Base-by-base conservation (phyloP, 2,329 filamentous ascomycete genomes). In the Aspergillus neotritici region DNA sequence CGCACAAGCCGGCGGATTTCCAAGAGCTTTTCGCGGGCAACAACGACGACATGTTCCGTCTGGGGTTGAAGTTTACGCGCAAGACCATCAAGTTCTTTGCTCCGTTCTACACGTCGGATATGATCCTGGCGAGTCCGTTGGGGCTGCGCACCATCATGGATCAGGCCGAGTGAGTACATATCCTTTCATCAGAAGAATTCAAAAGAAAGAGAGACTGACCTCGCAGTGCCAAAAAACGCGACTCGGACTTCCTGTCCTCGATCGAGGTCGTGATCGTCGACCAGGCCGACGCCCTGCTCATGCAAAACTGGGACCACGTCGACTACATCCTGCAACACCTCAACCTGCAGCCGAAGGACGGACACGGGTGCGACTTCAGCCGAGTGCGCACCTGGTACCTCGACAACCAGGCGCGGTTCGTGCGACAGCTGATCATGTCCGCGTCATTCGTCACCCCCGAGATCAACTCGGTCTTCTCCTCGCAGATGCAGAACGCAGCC, bases 241-340 rank as follows among this genome's bases (percentile, higher is more conserved):
- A 97, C 63, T 83, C 80, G 55, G 93, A 98, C 66, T 98, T 95
- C 62, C 75, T 98, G 11, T 91, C 86, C 44, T 97, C 91, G 1
- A 87, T 98, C 56, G 93, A 98, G 67, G 68, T 98, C 40, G 82
- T 25, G 28, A 76, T 97, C 36, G 76, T 95, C 48, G 93, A 98
- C 64, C 90, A 97, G 67, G 85, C 88, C 10, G 90, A 97, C 65
- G 89, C 89, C 0, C 78, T 96, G 33, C 79, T 94, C 7, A 96
- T 96, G 89, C 93, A 98, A 65, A 97, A 95, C 64, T 97, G 91
- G 90, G 89, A 96, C 59, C 91, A 98, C 62, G 80, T 96, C 48
- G 87, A 94, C 64, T 87, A 86, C 63, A 86, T 96, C 56, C 90
- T 97, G 60, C 82, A 87, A 50, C 87, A 95, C 63, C 78, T 98